phyloP scores from a whole-genome alignment of 1,284 basidiomycete genomes.

The Marasmius oreades region DNA sequence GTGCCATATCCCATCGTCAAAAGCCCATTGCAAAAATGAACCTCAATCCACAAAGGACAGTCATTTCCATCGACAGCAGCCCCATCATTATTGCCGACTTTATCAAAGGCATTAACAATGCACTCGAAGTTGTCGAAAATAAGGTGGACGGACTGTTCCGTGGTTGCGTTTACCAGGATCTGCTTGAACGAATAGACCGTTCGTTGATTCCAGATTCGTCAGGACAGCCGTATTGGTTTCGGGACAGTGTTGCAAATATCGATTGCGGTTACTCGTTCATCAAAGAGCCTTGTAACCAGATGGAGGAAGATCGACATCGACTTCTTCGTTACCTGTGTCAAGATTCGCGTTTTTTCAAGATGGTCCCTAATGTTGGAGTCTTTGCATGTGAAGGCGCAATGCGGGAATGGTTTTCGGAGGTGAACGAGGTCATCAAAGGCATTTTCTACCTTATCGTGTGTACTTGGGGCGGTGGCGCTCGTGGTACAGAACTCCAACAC shows the following conservation, averaged over 20 bases:
- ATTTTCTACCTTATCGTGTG: conserved; percentile 4
- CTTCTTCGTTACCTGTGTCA: neutral
- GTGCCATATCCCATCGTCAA: neutral
- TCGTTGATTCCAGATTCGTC: neutral
- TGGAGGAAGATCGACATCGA: neutral
- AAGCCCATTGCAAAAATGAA: conserved; percentile 3
- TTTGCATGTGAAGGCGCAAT: neutral
- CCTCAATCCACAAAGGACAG: neutral
- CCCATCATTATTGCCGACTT: neutral
- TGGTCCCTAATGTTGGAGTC: neutral
- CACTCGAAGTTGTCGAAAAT: neutral
- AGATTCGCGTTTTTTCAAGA: neutral
- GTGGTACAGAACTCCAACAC: conserved; percentile 12
- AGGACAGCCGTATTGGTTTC: conserved; percentile 4
- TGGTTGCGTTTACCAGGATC: neutral
- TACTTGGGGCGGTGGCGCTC: conserved; percentile 13
- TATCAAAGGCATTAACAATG: neutral
- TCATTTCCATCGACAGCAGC: conserved; percentile 2
- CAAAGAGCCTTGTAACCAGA: neutral
- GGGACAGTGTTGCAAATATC: neutral
- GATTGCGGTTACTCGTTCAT: conserved; percentile 4
- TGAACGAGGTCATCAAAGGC: conserved; percentile 3
- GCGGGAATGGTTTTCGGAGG: conserved; percentile 7
- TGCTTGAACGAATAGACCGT: conserved; percentile 3
- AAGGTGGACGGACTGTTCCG: neutral